Evolutionary conservation across 257 asterid genomes (phyloP).

Genomic region (Petunia secreta): DNA sequence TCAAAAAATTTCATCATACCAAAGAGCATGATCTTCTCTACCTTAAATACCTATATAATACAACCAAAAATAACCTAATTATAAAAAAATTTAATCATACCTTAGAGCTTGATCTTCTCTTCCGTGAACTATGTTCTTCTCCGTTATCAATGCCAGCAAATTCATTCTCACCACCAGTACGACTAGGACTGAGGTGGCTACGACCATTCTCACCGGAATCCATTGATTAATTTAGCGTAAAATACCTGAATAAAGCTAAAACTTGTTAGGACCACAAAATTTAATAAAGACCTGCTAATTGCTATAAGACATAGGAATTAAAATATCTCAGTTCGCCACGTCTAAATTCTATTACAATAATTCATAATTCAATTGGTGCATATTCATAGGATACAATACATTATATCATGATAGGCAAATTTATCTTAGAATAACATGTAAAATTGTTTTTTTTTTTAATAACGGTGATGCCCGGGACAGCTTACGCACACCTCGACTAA

Average conservation of each 20-base stretch:
- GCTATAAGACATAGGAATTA: neutral
- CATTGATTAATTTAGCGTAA: neutral
- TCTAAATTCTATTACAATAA: neutral
- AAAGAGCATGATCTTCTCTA: neutral
- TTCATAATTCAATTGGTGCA: neutral
- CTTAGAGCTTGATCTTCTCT: constrained; percentile 22
- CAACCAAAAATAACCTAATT: neutral
- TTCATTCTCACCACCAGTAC: constrained; percentile 11
- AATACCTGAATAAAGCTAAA: constrained; percentile 15
- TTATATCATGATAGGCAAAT: neutral
- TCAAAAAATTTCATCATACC: neutral
- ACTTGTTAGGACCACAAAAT: neutral
- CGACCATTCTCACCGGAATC: constrained; percentile 19
- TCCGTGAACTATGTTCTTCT: neutral
- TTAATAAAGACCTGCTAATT: neutral
- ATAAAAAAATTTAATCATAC: neutral
- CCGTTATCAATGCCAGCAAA: neutral
- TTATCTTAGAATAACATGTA: too few relatives aligned
- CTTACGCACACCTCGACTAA: too few relatives aligned
- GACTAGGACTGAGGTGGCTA: constrained; percentile 13
- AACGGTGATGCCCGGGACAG: too few relatives aligned
- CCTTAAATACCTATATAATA: neutral
- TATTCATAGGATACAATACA: neutral
- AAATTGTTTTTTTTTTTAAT: too few relatives aligned
- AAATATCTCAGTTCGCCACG: neutral